Evolutionary conservation across 768 basidiomycete genomes (phyloP), one percentile per base, ranked within the genome.

Genomic region (Amanita muscaria): DNA sequence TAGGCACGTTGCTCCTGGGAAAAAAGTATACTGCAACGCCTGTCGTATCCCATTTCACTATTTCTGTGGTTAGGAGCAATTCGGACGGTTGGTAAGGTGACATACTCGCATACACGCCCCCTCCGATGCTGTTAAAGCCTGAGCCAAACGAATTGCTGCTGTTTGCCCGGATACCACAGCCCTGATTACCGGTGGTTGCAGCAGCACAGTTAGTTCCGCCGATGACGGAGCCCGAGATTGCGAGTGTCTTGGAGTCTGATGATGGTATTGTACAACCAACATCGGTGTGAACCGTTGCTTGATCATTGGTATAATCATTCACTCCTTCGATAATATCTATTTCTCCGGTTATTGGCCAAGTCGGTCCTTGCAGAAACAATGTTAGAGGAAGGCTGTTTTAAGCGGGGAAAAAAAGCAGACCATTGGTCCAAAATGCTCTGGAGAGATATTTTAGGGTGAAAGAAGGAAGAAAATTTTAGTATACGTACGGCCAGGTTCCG

Each of bases 71-170:
- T 12, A 23, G 9, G 19, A 12, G 31, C 11, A n/a, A 8, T 10
- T 12, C 24, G 11, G 23, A 27, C 35, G 22, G 31, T 4, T 42
- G 15, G 36, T 36, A 22, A 10, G 24, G 43, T 18, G n/a, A 76
- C 87, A 61, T 56, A 91, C 88, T 88, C 41, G 86, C 86, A 64
- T 90, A 94, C 40, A 90, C 84, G 53, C 92, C 92, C 35, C 92
- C 92, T 8, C 79, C 78, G 52, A 74, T 80, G n/a, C 57, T 60
- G 61, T 97, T 97, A 69, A 93, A 97, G 10, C 69, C 77, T n/a
- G 72, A 61, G n/a, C 92, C 92, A 57, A 86, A 94, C 2, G 82
- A 81, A 47, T 76, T 79, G 42, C 61, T 64, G 40, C 69, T 66
- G 24, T 60, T 58, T 7, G 81, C 75, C 8, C 83, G 79, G 30